Conservation (phyloP, 805 yeast genomes). For the Lachancea nothofagi region DNA sequence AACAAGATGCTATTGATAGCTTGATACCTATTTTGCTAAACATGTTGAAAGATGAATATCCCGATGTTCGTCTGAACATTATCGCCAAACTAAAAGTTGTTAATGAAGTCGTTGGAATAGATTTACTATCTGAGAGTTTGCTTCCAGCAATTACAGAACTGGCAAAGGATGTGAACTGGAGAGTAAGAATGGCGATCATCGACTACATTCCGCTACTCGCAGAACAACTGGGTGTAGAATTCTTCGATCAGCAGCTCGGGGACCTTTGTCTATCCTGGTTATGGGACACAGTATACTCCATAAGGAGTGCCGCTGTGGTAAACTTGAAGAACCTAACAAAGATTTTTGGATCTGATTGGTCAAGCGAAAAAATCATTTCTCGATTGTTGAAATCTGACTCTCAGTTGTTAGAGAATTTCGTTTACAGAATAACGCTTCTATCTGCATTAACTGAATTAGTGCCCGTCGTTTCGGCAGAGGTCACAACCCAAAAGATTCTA, state of each 20-base stretch:
- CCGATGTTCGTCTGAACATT: slow-evolving; percentile 91
- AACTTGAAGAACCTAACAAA: slow-evolving; percentile 74
- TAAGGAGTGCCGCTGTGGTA: slow-evolving; percentile 90
- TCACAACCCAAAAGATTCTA: slow-evolving; percentile 58
- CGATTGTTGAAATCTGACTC: slow-evolving; percentile 53
- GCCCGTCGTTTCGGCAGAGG: slow-evolving; percentile 56
- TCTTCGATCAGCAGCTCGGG: slow-evolving; percentile 88
- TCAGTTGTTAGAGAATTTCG: slow-evolving; percentile 54
- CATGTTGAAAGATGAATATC: slow-evolving; percentile 95
- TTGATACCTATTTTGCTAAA: slow-evolving; percentile 82
- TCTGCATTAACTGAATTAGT: slow-evolving; percentile 80
- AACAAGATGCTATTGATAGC: slow-evolving; percentile 74
- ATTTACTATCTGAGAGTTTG: slow-evolving; percentile 74
- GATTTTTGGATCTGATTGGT: slow-evolving; percentile 93
- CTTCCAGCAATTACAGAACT: slow-evolving; percentile 94
- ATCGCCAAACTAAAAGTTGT: slow-evolving; percentile 88
- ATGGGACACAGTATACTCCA: slow-evolving; percentile 96
- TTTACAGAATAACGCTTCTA: slow-evolving; percentile 85
- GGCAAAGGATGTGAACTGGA: slow-evolving; percentile 96
- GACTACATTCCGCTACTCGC: slow-evolving; percentile 94
- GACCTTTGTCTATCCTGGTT: slow-evolving; percentile 94
- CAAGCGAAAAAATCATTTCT: slow-evolving; percentile 73
- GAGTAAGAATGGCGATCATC: slow-evolving; percentile 93
- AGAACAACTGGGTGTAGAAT: slow-evolving; percentile 86
- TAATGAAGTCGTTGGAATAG: slow-evolving; percentile 91